A percentile compares a stretch with the other conserved stretches of the same genome.
phyloP scores from a whole-genome alignment of 2,329 filamentous ascomycete genomes.

The Sordariomycetes sp. region DNA sequence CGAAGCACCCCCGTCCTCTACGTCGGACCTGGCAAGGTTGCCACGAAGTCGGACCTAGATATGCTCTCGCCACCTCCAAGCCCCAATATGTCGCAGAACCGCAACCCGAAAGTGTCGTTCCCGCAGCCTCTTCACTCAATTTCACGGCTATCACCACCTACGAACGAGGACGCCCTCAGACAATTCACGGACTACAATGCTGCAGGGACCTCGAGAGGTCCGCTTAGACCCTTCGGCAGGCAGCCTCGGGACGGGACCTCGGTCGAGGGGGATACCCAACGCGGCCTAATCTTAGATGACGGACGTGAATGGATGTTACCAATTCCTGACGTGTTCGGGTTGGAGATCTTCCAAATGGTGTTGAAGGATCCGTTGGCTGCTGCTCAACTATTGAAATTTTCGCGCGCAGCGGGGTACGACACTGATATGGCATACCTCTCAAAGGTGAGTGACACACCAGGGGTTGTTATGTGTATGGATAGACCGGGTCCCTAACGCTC shows the following conservation, averaged over 20 bases:
- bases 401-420: slow-evolving; percentile 30
- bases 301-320: slow-evolving; percentile 9
- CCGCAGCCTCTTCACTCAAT: slow-evolving; percentile 26
- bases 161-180: slow-evolving; percentile 28
- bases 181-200: slow-evolving; percentile 34
- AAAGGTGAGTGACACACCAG: slow-evolving; percentile 25
- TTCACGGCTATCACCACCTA: slow-evolving; percentile 31
- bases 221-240: slow-evolving; percentile 5
- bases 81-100: not conserved
- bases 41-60: not conserved
- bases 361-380: slow-evolving; percentile 36
- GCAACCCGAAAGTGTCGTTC: not conserved
- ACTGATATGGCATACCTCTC: slow-evolving; percentile 41
- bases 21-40: not conserved
- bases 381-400: slow-evolving; percentile 35
- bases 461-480: not conserved
- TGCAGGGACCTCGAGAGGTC: slow-evolving; percentile 22
- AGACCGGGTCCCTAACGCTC: not conserved
- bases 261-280: slow-evolving; percentile 6
- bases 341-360: slow-evolving; percentile 37
- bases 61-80: not conserved
- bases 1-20: not conserved
- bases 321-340: slow-evolving; percentile 35
- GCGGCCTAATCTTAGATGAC: slow-evolving; percentile 5
- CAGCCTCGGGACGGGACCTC: not conserved